A percentile compares a stretch with the other conserved stretches of the same genome.
Conservation (phyloP, 805 yeast species). For the Candida piceae region DNA sequence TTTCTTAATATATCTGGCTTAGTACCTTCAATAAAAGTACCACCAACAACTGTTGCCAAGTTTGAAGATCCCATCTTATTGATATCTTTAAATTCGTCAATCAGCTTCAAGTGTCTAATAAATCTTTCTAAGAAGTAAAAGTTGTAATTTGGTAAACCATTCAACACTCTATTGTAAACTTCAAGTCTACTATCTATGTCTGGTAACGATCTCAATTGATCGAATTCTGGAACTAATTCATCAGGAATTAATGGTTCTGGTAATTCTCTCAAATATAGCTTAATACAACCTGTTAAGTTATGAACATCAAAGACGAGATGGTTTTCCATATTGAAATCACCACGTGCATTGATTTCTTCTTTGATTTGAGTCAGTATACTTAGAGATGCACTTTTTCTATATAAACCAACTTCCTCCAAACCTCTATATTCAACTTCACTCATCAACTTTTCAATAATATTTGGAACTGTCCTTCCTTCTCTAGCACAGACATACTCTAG, state of each 20-base stretch:
- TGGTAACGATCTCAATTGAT: constrained; percentile 27
- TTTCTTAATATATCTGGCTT: constrained; percentile 40
- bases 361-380: constrained; percentile 41
- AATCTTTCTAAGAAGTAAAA: constrained; percentile 64
- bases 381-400: constrained; percentile 60
- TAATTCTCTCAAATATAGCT: constrained; percentile 74
- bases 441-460: constrained; percentile 58
- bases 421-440: constrained; percentile 83
- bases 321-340: constrained; percentile 41
- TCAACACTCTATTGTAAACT: constrained; percentile 21
- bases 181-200: constrained; percentile 22
- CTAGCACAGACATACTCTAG: constrained; percentile 68
- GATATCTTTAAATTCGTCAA: constrained; percentile 57
- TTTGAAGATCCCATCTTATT: constrained; percentile 89
- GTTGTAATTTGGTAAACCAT: constrained; percentile 56
- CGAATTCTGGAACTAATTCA: constrained; percentile 56
- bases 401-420: constrained; percentile 83
- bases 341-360: constrained; percentile 40
- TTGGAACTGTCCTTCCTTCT: constrained; percentile 60
- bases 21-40: constrained; percentile 54
- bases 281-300: constrained; percentile 83
- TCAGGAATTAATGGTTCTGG: constrained; percentile 80
- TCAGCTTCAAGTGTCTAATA: constrained; percentile 62
- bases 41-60: constrained; percentile 82
- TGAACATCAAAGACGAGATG: constrained; percentile 61